These are phyloP conservation scores for Pelagomonas calceolata DNA, from an alignment of 108 stramenopile genomes.

Conservation along the genomic window DNA sequence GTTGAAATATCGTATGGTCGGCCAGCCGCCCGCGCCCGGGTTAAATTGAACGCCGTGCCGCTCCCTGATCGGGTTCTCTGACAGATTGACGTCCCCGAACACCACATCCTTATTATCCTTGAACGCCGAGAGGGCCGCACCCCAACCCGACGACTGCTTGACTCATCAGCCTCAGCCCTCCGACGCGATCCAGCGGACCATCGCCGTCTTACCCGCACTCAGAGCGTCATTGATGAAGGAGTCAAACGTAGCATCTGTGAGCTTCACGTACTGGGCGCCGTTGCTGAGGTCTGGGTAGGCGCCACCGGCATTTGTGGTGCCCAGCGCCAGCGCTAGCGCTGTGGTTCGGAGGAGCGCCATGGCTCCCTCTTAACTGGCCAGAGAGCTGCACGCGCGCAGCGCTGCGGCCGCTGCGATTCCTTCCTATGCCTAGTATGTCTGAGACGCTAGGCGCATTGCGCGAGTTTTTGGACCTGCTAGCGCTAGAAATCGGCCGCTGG, in stretches of 20 bases:
- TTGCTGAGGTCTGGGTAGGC: too few relatives aligned
- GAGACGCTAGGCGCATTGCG: too few relatives aligned
- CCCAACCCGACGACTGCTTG: conserved; percentile 65
- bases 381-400: too few relatives aligned
- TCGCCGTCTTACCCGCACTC: conserved; percentile 29
- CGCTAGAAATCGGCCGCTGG: too few relatives aligned
- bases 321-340: too few relatives aligned
- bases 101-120: conserved; percentile 37
- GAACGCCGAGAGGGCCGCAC: conserved; percentile 43
- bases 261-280: too few relatives aligned
- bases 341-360: too few relatives aligned
- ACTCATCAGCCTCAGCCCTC: conserved; percentile 66
- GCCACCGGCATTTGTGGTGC: too few relatives aligned
- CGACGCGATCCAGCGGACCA: conserved; percentile 55
- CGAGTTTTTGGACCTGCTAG: too few relatives aligned
- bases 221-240: neutral
- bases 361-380: too few relatives aligned
- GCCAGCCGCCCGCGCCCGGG: conserved; percentile 60
- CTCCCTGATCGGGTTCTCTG: conserved; percentile 21
- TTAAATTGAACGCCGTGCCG: conserved; percentile 21
- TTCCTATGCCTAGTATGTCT: too few relatives aligned
- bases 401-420: too few relatives aligned
- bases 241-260: neutral
- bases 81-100: conserved; percentile 46
- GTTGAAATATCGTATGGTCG: conserved; percentile 58